Evolutionary conservation across 2,329 filamentous ascomycete species (phyloP).

Genomic region (Aureobasidium sp.): DNA sequence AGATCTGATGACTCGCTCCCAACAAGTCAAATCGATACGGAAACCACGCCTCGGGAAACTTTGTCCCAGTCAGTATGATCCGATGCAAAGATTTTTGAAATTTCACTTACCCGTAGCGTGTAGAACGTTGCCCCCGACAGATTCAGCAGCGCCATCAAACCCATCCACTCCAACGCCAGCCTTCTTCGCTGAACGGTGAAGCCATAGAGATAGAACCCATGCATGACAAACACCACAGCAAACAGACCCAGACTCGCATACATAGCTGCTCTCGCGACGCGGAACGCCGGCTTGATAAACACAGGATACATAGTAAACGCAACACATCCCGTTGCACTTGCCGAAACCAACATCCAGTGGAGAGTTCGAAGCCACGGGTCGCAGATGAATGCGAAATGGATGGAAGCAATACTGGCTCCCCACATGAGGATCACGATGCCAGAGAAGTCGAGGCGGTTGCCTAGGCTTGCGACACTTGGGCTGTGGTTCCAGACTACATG

Average conservation of each 20-base stretch:
- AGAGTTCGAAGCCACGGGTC: slow-evolving; percentile 12
- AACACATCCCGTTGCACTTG: slow-evolving; percentile 18
- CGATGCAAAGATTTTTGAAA: neutral
- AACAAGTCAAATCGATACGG: slow-evolving; percentile 19
- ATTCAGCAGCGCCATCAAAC: slow-evolving; percentile 16
- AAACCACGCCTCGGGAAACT: slow-evolving; percentile 18
- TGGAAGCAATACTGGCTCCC: slow-evolving; percentile 19
- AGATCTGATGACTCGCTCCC: slow-evolving; percentile 21
- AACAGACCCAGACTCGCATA: slow-evolving; percentile 18
- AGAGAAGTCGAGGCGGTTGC: slow-evolving; percentile 18
- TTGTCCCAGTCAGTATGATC: neutral
- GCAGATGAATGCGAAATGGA: slow-evolving; percentile 19
- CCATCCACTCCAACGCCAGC: slow-evolving; percentile 18
- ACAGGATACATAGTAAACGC: slow-evolving; percentile 16
- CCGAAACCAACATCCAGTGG: slow-evolving; percentile 17
- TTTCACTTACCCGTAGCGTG: slow-evolving; percentile 14
- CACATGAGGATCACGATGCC: slow-evolving; percentile 20
- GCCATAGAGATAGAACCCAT: slow-evolving; percentile 18
- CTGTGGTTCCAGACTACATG: slow-evolving; percentile 19
- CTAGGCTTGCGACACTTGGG: slow-evolving; percentile 11
- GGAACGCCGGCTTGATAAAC: slow-evolving; percentile 17
- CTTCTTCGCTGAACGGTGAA: slow-evolving; percentile 16
- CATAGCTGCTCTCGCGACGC: slow-evolving; percentile 17
- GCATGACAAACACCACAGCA: slow-evolving; percentile 17
- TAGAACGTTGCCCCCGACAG: slow-evolving; percentile 16